Evolutionary conservation across 2,329 filamentous ascomycete species (phyloP).

Genomic region (Venturia asperata): DNA sequence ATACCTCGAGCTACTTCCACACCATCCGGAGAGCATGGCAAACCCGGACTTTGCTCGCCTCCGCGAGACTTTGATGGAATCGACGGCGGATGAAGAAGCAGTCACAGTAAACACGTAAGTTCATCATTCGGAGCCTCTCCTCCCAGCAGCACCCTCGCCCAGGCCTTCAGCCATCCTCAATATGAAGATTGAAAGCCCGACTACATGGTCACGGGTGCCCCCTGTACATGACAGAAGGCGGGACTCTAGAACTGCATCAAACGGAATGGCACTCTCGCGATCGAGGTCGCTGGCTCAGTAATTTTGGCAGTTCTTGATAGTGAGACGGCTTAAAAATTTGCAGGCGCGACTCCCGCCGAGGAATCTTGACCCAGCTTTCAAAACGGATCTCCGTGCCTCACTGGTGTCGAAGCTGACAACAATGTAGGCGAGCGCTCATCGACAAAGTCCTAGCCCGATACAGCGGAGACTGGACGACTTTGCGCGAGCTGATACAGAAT

Average conservation of each 20-base stretch:
- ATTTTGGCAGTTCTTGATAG: not conserved
- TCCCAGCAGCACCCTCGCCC: too few relatives aligned
- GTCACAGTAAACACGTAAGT: slow-evolving; percentile 82
- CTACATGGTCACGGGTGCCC: not conserved
- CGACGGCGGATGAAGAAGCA: slow-evolving; percentile 87
- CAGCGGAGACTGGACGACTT: slow-evolving; percentile 81
- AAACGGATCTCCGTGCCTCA: not conserved
- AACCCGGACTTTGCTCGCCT: slow-evolving; percentile 52
- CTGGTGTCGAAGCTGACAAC: not conserved
- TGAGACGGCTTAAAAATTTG: not conserved
- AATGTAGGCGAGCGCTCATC: slow-evolving; percentile 66
- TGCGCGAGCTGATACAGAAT: slow-evolving; percentile 95
- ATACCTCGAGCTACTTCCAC: not conserved
- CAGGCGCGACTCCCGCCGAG: not conserved
- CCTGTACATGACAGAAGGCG: not conserved
- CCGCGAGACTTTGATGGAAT: slow-evolving; percentile 77
- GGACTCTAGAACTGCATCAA: not conserved
- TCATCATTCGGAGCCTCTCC: not conserved
- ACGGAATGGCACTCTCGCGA: not conserved
- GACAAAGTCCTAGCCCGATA: slow-evolving; percentile 97
- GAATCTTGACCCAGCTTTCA: not conserved
- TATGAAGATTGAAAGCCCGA: not conserved
- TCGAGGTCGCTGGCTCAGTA: not conserved
- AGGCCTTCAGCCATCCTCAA: not conserved
- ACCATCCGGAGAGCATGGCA: not conserved